Evolutionary conservation across 805 yeast species (phyloP), one percentile per base, ranked within the genome.

Genomic region (Saturnispora quitensis): DNA sequence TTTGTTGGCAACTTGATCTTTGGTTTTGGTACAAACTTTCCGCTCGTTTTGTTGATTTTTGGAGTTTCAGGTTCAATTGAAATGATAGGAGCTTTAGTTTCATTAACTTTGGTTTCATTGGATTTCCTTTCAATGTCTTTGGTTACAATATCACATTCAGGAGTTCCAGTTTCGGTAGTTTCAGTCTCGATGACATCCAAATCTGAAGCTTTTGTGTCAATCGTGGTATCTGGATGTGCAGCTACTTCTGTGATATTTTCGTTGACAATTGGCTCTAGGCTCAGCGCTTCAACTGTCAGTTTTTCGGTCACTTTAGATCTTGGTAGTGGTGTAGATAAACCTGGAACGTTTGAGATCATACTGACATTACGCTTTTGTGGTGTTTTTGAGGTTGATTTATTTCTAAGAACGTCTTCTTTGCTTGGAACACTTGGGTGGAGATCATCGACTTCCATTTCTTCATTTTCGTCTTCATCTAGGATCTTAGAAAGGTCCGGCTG

Each of bases 401-500:
- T 56, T 20, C 50, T 55, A 34, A 58, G 33, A 4, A 57, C 64
- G 50, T 59, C 65, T 28, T 62, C 60, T 40, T 66, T 67, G 3
- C 67, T 58, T 7, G 71, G 62, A 18, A 65, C 68, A 48, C 67
- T 63, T 7, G 66, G 60, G 31, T 64, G 57, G 3, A 54, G 50
- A 9, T 46, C 48, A 17, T 60, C 63, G 17, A 50, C 53, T 17
- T 50, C 48, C 20, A 50, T 43, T 9, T 50, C 47, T n/a, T 51
- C 55, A 15, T 51, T 57, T 8, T 50, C 60, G 5, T 50, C 55
- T 17, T 58, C 60, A 12, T 56, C 62, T 28, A 55, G 51, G 10
- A 50, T 35, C 40, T 65, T 67, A 3, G 72, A 67, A n/a, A 68
- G 54, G 48, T 68, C 67, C 1, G 72, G 72, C 48, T 63, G 68